Evolutionary conservation across 345 rosid species (phyloP).

Genomic region (Litchi chinensis): DNA sequence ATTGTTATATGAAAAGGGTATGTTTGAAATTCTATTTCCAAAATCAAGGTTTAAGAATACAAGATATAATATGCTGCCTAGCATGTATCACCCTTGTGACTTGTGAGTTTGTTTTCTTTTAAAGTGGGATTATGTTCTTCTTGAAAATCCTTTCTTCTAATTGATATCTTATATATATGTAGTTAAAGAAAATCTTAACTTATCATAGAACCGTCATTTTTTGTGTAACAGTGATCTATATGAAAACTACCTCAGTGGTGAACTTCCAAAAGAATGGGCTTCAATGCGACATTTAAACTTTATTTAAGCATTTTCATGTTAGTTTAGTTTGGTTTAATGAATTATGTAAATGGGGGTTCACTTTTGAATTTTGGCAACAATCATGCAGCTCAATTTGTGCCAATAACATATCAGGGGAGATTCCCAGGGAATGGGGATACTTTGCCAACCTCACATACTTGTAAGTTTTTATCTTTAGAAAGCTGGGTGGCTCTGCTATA

Average conservation of each 20-base stretch:
- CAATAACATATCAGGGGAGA: neutral
- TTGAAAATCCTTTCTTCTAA: neutral
- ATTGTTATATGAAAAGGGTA: no score
- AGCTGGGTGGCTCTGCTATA: neutral
- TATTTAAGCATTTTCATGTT: constrained; percentile 1
- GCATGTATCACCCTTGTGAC: neutral
- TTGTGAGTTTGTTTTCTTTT: neutral
- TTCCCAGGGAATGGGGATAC: neutral
- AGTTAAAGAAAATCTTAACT: no score
- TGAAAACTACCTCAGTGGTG: constrained; percentile 20
- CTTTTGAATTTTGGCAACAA: neutral
- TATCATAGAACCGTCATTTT: neutral
- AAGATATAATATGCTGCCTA: no score
- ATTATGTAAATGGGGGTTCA: neutral
- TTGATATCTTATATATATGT: neutral
- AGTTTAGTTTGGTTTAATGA: neutral
- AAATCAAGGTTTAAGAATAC: no score
- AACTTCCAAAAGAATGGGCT: constrained; percentile 23
- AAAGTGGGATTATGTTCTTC: neutral
- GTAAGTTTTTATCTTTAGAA: neutral
- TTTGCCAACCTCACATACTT: neutral
- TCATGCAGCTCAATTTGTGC: neutral
- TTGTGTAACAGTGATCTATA: constrained; percentile 10
- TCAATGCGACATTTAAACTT: neutral
- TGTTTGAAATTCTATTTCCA: no score